phyloP scores from a whole-genome alignment of 352 stramenopile genomes.

The Globisporangium irregulare region DNA sequence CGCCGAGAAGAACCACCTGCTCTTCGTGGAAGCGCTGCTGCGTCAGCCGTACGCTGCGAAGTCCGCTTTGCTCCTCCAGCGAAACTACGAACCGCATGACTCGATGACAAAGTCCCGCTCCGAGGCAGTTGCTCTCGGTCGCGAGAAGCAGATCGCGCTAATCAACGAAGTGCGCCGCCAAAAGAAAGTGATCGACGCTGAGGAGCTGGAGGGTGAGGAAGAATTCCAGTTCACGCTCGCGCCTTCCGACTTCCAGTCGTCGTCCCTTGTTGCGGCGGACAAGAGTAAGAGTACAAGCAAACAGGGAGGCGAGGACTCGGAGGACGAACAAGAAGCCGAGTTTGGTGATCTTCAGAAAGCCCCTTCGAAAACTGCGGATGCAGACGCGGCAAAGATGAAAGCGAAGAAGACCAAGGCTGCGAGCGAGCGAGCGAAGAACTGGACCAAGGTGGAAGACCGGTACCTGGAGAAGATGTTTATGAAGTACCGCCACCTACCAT shows the following conservation, averaged over 20 bases:
- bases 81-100: constrained; percentile 69
- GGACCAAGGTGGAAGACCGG: constrained; percentile 80
- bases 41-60: constrained; percentile 69
- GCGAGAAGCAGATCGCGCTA: constrained; percentile 48
- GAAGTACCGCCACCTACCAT: constrained; percentile 78
- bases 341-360: constrained; percentile 9
- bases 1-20: constrained; percentile 72
- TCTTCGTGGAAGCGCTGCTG: constrained; percentile 76
- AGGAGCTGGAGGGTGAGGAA: constrained; percentile 76
- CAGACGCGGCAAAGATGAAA: neutral
- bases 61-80: constrained; percentile 69
- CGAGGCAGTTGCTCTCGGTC: constrained; percentile 57
- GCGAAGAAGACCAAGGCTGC: constrained; percentile 23
- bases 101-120: constrained; percentile 60
- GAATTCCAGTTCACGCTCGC: constrained; percentile 77
- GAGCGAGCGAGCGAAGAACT: constrained; percentile 67
- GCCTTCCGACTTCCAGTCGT: constrained; percentile 57
- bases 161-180: constrained; percentile 68
- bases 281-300: neutral
- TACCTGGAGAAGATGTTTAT: constrained; percentile 77
- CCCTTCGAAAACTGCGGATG: neutral
- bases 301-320: neutral
- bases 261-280: constrained; percentile 31
- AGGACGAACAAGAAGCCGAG: constrained; percentile 25
- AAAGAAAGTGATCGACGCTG: constrained; percentile 65